Conservation (phyloP, 139 green algal species). For the Tetradesmus obliquus region DNA sequence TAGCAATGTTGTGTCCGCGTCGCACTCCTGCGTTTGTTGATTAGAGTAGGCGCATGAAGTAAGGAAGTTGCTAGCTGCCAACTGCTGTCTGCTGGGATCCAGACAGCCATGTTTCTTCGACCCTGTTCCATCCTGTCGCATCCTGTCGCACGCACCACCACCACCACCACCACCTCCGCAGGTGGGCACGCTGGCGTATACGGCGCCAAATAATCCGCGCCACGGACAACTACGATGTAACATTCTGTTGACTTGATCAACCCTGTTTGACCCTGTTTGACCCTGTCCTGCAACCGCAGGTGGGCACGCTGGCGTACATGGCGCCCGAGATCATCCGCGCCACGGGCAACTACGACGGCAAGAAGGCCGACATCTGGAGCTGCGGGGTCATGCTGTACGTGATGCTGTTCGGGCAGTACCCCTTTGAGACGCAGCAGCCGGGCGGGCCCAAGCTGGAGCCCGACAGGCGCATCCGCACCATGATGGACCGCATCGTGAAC, state of each 20-base stretch:
- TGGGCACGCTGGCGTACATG: conserved; percentile 90
- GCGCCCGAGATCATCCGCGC: conserved; percentile 89
- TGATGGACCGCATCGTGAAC: conserved; percentile 67
- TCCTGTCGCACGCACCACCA: too few relatives aligned
- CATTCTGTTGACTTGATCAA: not conserved
- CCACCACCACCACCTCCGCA: not conserved
- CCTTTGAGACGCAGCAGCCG: conserved; percentile 84
- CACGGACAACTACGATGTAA: conserved; percentile 62
- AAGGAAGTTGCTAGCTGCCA: too few relatives aligned
- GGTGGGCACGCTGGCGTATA: conserved; percentile 85
- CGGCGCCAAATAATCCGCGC: conserved; percentile 90
- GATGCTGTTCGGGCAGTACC: conserved; percentile 96
- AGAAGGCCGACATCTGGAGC: conserved; percentile 82
- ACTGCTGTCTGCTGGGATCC: too few relatives aligned
- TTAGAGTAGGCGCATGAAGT: too few relatives aligned
- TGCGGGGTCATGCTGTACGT: conserved; percentile 99
- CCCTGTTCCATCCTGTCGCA: too few relatives aligned
- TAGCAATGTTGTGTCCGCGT: too few relatives aligned
- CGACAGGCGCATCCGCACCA: conserved; percentile 49
- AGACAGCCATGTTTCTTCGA: too few relatives aligned
- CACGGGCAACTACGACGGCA: conserved; percentile 73
- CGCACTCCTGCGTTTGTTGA: too few relatives aligned
- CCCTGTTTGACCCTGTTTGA: conserved; percentile 80
- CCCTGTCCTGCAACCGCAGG: conserved; percentile 53
- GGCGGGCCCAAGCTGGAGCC: conserved; percentile 45